These are phyloP conservation scores for Carex sylvatica DNA, from an alignment of 202 grass and related monocot species.

Conservation along the genomic window DNA sequence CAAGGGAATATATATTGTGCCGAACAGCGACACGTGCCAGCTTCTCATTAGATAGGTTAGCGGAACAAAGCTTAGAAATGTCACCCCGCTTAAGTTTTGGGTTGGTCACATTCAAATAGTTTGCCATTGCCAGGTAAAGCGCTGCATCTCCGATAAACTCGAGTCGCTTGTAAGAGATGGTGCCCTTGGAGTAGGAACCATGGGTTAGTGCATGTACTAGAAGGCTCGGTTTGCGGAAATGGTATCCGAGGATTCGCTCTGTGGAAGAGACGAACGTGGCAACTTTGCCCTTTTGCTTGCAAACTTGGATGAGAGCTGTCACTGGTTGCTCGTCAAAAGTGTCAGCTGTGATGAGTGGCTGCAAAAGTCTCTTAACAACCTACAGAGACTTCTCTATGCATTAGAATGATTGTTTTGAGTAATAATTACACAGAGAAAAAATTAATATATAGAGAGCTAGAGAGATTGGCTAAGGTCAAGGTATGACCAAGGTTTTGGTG, in stretches of 20 bases:
- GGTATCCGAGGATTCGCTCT: conserved; percentile 51
- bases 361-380: conserved; percentile 61
- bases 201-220: conserved; percentile 80
- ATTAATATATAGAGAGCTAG: too few species aligned
- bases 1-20: conserved; percentile 51
- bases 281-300: conserved; percentile 63
- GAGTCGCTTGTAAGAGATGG: conserved; percentile 51
- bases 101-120: conserved; percentile 49
- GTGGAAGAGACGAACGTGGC: conserved; percentile 36
- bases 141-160: conserved; percentile 82
- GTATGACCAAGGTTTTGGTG: too few species aligned
- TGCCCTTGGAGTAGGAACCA: conserved; percentile 35
- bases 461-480: too few species aligned
- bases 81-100: conserved; percentile 40
- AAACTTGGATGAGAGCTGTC: conserved; percentile 51
- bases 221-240: conserved; percentile 42
- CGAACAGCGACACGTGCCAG: conserved; percentile 64
- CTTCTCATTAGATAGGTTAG: conserved; percentile 82
- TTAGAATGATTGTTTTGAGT: neutral
- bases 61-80: conserved; percentile 54
- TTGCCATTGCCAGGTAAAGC: conserved; percentile 54
- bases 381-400: conserved; percentile 11
- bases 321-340: conserved; percentile 11
- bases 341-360: conserved; percentile 75
- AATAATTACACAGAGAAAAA: neutral